These are phyloP conservation scores for Penicillium salamii DNA, from an alignment of 495 filamentous ascomycete species.

Conservation along the genomic window DNA sequence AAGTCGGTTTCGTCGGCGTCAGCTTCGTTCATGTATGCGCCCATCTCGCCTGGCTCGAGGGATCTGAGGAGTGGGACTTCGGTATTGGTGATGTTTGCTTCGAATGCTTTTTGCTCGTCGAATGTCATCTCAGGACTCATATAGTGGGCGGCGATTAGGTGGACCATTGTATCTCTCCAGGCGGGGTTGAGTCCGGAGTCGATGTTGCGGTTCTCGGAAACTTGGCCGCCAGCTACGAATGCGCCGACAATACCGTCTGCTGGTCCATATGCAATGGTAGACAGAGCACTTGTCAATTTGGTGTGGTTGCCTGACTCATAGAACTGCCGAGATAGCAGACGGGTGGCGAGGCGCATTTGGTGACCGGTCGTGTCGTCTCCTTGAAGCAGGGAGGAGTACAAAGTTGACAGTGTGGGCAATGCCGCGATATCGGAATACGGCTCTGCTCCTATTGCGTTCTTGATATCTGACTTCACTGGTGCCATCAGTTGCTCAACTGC, in stretches of 20 bases:
- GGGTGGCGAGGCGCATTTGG: neutral
- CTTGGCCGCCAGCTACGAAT: neutral
- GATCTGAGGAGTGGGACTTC: neutral
- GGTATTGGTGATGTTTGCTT: neutral
- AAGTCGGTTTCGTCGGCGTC: neutral
- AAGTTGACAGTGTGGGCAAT: neutral
- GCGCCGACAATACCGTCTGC: neutral
- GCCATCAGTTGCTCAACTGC: neutral
- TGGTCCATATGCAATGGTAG: neutral
- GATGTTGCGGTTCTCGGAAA: neutral
- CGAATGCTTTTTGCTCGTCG: neutral
- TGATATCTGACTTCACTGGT: neutral
- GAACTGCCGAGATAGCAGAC: neutral
- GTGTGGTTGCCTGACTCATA: neutral
- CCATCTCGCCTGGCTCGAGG: neutral
- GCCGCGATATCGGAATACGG: neutral
- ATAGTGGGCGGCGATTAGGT: neutral
- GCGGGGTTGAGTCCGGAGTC: conserved; percentile 5
- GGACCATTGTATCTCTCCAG: neutral
- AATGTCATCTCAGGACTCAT: neutral
- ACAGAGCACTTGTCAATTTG: neutral
- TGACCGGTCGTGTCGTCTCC: neutral
- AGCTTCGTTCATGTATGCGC: neutral
- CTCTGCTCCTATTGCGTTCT: neutral
- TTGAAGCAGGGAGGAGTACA: neutral